These are phyloP conservation scores for Cercospora beticola DNA, from an alignment of 2,329 filamentous ascomycete species.

Conservation along the genomic window DNA sequence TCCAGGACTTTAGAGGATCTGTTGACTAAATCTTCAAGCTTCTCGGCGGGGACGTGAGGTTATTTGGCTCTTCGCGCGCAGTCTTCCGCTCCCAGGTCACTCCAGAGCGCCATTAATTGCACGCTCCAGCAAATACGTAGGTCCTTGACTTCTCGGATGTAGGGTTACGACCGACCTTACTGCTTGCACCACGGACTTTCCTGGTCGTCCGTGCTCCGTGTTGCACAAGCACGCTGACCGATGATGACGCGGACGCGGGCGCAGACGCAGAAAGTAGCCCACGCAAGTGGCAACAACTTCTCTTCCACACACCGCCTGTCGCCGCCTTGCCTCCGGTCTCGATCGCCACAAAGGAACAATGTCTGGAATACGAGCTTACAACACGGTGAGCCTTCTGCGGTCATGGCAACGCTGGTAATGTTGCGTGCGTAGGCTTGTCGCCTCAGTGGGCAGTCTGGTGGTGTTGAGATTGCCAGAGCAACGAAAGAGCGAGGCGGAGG, in stretches of 20 bases:
- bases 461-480: background rate
- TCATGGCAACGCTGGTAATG: background rate
- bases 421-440: background rate
- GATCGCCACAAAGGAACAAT: background rate
- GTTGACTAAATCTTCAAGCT: background rate
- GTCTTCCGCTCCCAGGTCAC: background rate
- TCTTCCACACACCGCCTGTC: background rate
- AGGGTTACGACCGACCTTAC: background rate
- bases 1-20: background rate
- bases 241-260: slow-evolving; percentile 5
- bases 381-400: background rate
- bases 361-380: background rate
- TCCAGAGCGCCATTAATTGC: background rate
- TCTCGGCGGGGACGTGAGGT: background rate
- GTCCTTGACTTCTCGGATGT: background rate
- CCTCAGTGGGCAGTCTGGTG: background rate
- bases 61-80: background rate
- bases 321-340: background rate
- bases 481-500: background rate
- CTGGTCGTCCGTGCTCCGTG: background rate
- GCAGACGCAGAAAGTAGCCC: background rate
- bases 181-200: background rate
- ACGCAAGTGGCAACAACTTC: background rate
- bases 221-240: background rate
- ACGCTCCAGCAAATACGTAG: background rate